These are phyloP conservation scores for Myrica gale DNA, from an alignment of 306 rosid species.

Conservation along the genomic window DNA sequence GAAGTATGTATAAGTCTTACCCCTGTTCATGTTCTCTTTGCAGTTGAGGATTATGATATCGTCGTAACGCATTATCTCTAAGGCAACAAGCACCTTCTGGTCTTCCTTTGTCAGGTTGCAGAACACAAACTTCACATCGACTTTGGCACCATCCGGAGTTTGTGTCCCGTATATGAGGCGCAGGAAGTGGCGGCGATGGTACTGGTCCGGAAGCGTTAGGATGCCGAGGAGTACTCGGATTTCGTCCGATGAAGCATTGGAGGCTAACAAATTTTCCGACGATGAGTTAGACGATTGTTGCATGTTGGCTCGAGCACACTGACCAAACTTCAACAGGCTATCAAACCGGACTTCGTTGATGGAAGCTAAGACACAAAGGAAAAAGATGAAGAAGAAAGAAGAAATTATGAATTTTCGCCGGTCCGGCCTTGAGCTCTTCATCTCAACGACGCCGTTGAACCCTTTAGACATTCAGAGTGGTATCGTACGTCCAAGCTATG, in stretches of 20 bases:
- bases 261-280: not conserved
- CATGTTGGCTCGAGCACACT: slow-evolving; percentile 28
- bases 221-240: slow-evolving; percentile 73
- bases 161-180: slow-evolving; percentile 86
- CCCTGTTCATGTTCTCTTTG: slow-evolving; percentile 90
- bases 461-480: not conserved
- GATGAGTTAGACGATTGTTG: not conserved
- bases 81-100: slow-evolving; percentile 56
- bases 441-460: slow-evolving; percentile 12
- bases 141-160: slow-evolving; percentile 37
- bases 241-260: slow-evolving; percentile 25
- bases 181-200: slow-evolving; percentile 88
- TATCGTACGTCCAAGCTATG: not conserved
- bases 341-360: slow-evolving; percentile 64
- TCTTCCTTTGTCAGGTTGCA: slow-evolving; percentile 93
- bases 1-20: slow-evolving; percentile 81
- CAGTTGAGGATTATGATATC: slow-evolving; percentile 87
- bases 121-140: slow-evolving; percentile 84
- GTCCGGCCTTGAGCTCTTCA: slow-evolving; percentile 38
- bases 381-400: slow-evolving; percentile 51
- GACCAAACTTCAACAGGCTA: slow-evolving; percentile 38
- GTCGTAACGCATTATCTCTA: slow-evolving; percentile 79
- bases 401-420: slow-evolving; percentile 42
- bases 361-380: slow-evolving; percentile 67
- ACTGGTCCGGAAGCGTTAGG: slow-evolving; percentile 88